These are phyloP conservation scores for Fraxinus floribunda DNA, from an alignment of 305 asterid genomes.

Conservation along the genomic window DNA sequence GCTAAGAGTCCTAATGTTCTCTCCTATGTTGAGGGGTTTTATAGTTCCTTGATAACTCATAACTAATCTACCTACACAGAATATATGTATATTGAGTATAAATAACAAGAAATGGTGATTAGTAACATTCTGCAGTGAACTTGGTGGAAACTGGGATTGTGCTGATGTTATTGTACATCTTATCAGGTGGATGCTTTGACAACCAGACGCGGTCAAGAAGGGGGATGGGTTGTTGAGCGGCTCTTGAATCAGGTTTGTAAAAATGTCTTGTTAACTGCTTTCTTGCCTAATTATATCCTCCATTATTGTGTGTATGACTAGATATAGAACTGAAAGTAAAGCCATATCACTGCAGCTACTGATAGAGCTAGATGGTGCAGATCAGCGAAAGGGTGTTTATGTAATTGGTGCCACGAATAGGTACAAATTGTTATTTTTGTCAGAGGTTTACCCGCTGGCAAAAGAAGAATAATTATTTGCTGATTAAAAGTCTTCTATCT, in stretches of 20 bases:
- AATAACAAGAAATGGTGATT: not conserved
- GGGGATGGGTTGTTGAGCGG: constrained; percentile 73
- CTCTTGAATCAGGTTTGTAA: constrained; percentile 61
- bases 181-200: constrained; percentile 80
- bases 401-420: constrained; percentile 95
- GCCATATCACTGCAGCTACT: constrained; percentile 54
- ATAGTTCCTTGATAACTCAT: not conserved
- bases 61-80: not conserved
- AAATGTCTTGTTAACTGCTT: not conserved
- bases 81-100: not conserved
- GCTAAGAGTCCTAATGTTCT: not conserved
- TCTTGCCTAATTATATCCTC: not conserved
- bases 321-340: constrained; percentile 13
- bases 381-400: constrained; percentile 62
- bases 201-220: constrained; percentile 69
- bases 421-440: constrained; percentile 29
- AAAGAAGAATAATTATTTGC: not conserved
- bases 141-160: not conserved
- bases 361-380: constrained; percentile 83
- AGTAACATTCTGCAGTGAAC: not conserved
- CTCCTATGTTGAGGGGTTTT: not conserved
- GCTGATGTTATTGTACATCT: not conserved
- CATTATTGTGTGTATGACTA: not conserved
- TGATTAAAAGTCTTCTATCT: not conserved
- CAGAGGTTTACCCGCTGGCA: not conserved